Conservation (phyloP, 2,329 filamentous ascomycete species). For the Balansia obtecta region DNA sequence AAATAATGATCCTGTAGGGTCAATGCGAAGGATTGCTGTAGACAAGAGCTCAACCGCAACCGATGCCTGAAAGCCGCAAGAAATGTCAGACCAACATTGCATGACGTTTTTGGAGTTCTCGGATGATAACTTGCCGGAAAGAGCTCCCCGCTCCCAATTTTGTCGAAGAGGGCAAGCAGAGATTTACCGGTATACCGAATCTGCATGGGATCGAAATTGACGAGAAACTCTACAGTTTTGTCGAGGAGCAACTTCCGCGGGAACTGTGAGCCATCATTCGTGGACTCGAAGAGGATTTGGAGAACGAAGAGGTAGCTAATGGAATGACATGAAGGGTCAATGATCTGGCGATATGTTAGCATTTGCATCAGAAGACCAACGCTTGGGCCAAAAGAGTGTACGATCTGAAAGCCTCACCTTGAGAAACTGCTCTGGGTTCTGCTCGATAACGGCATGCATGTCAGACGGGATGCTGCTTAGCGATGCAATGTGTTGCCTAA, state of each 20-base stretch:
- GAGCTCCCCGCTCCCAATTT: constrained; percentile 24
- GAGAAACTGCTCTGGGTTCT: constrained; percentile 26
- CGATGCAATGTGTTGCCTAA: constrained; percentile 3
- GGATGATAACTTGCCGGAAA: constrained; percentile 26
- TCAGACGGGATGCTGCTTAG: neutral
- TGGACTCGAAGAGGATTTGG: constrained; percentile 22
- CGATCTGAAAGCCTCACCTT: constrained; percentile 17
- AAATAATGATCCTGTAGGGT: constrained; percentile 53
- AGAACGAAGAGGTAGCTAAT: constrained; percentile 39
- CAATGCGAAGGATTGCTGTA: constrained; percentile 49
- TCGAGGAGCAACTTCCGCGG: constrained; percentile 24
- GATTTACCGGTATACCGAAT: constrained; percentile 35
- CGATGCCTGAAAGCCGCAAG: constrained; percentile 23
- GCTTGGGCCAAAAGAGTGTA: neutral
- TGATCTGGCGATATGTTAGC: constrained; percentile 20
- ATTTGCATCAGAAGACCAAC: too few relatives aligned
- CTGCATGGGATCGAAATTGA: constrained; percentile 37
- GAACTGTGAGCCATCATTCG: constrained; percentile 16
- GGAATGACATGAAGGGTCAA: constrained; percentile 36
- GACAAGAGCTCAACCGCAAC: constrained; percentile 33
- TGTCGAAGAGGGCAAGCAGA: constrained; percentile 32
- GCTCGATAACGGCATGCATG: constrained; percentile 15
- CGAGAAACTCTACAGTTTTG: constrained; percentile 31
- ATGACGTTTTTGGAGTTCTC: too few relatives aligned
- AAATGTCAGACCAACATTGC: neutral